Base-by-base conservation (phyloP, 495 filamentous ascomycete genomes). In the Podospora anserina region DNA sequence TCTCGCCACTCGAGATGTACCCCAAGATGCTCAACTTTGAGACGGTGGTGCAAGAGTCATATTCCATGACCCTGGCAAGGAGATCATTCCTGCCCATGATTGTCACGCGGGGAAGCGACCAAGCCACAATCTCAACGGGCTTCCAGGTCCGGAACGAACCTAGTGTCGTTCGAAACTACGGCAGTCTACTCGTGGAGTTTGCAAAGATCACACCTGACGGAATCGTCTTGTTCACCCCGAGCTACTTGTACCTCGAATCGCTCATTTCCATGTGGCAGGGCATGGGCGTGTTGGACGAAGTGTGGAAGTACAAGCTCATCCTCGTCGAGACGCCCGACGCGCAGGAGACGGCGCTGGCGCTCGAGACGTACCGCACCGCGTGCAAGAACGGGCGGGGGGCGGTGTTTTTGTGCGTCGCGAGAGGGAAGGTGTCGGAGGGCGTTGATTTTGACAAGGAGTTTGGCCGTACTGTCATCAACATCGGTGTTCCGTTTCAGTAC, bases 401-500 rank as follows among this genome's bases (percentile, higher is more conserved):
- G 3, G 88, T 98, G 34, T 82, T 99, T 56, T 88, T 97, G 5
- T 97, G 92, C 77, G 94, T 97, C 77, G 95, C 93, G 6, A 92
- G 96, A 75, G 96, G 96, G 13, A 99, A 99, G 77, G 96, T 99
- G 2, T 92, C 89, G 2, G 96, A 99, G 73, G 96, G 96, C 57
- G 97, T 99, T 65, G 96, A 99, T 86, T 99, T 99, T 73, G 96
- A 99, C 76, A 95, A 99, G 73, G 94, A 99, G 71, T 99, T 97
- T 78, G 96, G 96, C 18, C 92, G 96, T 68, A 95, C 94, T 1
- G 96, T 99, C 82, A 76, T 99, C 13, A 97, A 93, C 78, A 97
- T 99, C 67, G 95, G 96, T 71, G 94, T 97, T 4, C 96, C 96
- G 0, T 99, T 97, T 82, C 96, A 99, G 78, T 99, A 99, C 81